Conservation (phyloP, 495 filamentous ascomycete species). For the Xylona heveae region DNA sequence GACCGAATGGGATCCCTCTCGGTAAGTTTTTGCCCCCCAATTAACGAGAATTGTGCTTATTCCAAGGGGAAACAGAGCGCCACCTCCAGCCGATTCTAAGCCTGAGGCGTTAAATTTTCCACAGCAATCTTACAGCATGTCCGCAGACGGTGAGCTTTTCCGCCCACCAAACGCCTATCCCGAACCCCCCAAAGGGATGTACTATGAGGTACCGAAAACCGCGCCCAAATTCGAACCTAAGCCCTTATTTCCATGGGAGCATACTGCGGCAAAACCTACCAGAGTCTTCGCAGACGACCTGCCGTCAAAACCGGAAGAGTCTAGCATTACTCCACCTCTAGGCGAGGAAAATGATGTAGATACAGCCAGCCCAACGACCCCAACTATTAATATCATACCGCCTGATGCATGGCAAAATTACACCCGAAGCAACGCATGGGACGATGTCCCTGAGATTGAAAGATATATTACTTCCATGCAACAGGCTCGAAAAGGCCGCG, state of each 20-base stretch:
- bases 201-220: conserved; percentile 50
- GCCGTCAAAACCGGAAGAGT: conserved; percentile 7
- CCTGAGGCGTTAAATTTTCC: conserved; percentile 68
- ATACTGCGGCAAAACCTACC: conserved; percentile 35
- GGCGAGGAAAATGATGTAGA: conserved; percentile 6
- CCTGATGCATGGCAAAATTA: conserved; percentile 40
- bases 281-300: conserved; percentile 49
- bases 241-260: conserved; percentile 77
- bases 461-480: conserved; percentile 53
- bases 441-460: conserved; percentile 64
- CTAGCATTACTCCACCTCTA: conserved; percentile 7
- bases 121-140: conserved; percentile 53
- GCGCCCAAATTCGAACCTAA: conserved; percentile 32
- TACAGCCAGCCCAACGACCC: conserved; percentile 7
- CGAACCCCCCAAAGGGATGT: conserved; percentile 67
- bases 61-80: conserved; percentile 34
- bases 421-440: conserved; percentile 65
- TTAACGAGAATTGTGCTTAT: conserved; percentile 8
- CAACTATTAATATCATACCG: conserved; percentile 16
- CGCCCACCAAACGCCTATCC: conserved; percentile 54
- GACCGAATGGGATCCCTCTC: conserved; percentile 44
- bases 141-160: conserved; percentile 44
- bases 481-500: conserved; percentile 35
- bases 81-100: conserved; percentile 49
- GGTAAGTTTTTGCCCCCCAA: conserved; percentile 19